Evolutionary conservation across 331 rosid genomes (phyloP).

Genomic region (Saraca asoca): DNA sequence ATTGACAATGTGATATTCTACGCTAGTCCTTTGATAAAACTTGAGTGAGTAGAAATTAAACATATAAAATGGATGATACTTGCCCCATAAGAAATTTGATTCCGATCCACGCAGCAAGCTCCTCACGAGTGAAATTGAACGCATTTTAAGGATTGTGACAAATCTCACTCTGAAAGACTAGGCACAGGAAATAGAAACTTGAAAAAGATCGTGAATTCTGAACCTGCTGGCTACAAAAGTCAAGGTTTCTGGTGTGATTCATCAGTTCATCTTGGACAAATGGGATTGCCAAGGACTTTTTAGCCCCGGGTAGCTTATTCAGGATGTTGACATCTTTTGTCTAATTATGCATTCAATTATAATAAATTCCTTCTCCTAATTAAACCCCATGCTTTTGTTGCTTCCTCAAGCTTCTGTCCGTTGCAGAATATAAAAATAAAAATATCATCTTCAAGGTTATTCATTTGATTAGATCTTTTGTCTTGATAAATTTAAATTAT

Average conservation of each 20-base stretch:
- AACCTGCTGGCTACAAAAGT: slow-evolving; percentile 36
- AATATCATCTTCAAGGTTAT: no score
- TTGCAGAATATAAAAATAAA: slow-evolving; percentile 28
- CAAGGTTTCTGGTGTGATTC: slow-evolving; percentile 49
- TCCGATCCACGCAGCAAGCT: neutral
- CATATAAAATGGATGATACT: slow-evolving; percentile 16
- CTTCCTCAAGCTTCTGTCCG: slow-evolving; percentile 49
- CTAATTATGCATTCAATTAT: slow-evolving; percentile 30
- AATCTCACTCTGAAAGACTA: slow-evolving; percentile 36
- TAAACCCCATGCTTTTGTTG: slow-evolving; percentile 30
- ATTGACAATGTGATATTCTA: slow-evolving; percentile 32
- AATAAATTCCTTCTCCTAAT: slow-evolving; percentile 27
- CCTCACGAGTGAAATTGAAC: slow-evolving; percentile 37
- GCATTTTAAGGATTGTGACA: slow-evolving; percentile 32
- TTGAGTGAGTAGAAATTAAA: slow-evolving; percentile 37
- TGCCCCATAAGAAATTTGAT: slow-evolving; percentile 43
- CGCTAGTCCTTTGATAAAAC: slow-evolving; percentile 13
- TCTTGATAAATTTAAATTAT: no score
- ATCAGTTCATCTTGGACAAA: slow-evolving; percentile 36
- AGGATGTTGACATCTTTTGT: slow-evolving; percentile 46
- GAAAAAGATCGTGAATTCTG: slow-evolving; percentile 32
- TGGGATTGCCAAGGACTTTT: slow-evolving; percentile 52
- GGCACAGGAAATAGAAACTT: neutral
- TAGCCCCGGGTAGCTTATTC: slow-evolving; percentile 38
- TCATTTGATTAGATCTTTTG: no score